Evolutionary conservation across 2,329 filamentous ascomycete genomes (phyloP).

Genomic region (Xylaria arbuscula): DNA sequence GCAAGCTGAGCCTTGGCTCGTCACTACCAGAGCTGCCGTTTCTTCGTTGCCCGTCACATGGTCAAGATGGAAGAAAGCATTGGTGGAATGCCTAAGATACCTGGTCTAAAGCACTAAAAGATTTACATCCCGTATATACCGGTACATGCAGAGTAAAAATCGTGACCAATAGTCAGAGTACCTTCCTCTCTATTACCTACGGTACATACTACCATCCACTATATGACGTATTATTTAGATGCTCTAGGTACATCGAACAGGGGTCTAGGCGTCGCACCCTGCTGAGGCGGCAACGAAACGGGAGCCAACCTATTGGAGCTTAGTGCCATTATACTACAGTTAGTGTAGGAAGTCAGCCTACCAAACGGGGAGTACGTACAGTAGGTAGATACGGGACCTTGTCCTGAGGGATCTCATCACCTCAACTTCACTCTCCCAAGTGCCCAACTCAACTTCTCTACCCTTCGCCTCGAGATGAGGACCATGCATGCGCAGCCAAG

Average conservation of each 20-base stretch:
- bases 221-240: background rate
- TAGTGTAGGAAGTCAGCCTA: too few relatives aligned
- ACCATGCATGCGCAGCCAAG: background rate
- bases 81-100: background rate
- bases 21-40: background rate
- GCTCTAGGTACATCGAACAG: background rate
- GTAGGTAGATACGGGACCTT: too few relatives aligned
- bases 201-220: too few relatives aligned
- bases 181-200: too few relatives aligned
- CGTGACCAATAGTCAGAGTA: background rate
- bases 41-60: background rate
- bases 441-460: background rate
- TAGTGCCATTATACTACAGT: background rate
- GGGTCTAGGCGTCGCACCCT: too few relatives aligned
- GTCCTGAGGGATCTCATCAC: too few relatives aligned
- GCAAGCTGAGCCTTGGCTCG: slow-evolving; percentile 6
- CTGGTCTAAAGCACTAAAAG: background rate
- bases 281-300: background rate
- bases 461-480: background rate
- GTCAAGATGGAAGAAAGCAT: background rate
- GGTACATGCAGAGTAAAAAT: too few relatives aligned
- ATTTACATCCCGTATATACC: background rate
- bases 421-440: too few relatives aligned
- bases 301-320: background rate
- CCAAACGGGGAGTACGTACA: too few relatives aligned